Percentiles rank a stretch among this genome's conserved stretches.
Conservation (phyloP, 2,329 filamentous ascomycete species). For the Aureobasidium leucospermi region DNA sequence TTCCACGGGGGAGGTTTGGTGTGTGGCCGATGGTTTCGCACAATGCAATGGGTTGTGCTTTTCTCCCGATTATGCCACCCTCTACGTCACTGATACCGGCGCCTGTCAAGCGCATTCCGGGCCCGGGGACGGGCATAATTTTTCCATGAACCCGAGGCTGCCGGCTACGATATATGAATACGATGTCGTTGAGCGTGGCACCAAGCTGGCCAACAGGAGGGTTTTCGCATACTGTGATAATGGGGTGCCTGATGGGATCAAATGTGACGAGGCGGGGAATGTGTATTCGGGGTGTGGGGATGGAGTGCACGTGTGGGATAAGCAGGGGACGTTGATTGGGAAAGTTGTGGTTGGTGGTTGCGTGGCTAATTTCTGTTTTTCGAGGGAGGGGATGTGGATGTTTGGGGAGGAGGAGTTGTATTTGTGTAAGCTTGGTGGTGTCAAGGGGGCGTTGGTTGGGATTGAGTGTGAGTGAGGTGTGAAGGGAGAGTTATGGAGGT, state of each 20-base stretch:
- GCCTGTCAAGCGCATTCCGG: constrained; percentile 29
- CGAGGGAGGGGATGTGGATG: constrained; percentile 20
- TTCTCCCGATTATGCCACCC: constrained; percentile 44
- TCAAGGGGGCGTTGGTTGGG: constrained; percentile 15
- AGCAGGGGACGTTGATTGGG: constrained; percentile 43
- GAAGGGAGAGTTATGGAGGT: no score
- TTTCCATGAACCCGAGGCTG: constrained; percentile 26
- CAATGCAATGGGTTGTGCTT: constrained; percentile 53
- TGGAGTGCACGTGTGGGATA: constrained; percentile 48
- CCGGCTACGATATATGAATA: constrained; percentile 33
- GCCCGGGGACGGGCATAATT: constrained; percentile 16
- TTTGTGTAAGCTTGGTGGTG: constrained; percentile 14
- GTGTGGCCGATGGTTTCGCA: constrained; percentile 51
- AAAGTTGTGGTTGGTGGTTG: constrained; percentile 48
- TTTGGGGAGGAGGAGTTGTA: constrained; percentile 19
- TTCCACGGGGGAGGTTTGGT: constrained; percentile 43
- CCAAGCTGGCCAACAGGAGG: constrained; percentile 22
- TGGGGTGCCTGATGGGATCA: constrained; percentile 54
- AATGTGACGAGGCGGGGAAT: constrained; percentile 47
- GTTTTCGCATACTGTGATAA: constrained; percentile 48
- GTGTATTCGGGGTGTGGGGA: constrained; percentile 50
- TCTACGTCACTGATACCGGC: constrained; percentile 54
- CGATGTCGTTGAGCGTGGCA: constrained; percentile 27
- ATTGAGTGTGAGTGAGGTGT: constrained; percentile 16
- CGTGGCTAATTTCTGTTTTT: constrained; percentile 29